These are phyloP conservation scores for Liquidambar formosana DNA, from an alignment of 164 flowering plant species.

Conservation along the genomic window DNA sequence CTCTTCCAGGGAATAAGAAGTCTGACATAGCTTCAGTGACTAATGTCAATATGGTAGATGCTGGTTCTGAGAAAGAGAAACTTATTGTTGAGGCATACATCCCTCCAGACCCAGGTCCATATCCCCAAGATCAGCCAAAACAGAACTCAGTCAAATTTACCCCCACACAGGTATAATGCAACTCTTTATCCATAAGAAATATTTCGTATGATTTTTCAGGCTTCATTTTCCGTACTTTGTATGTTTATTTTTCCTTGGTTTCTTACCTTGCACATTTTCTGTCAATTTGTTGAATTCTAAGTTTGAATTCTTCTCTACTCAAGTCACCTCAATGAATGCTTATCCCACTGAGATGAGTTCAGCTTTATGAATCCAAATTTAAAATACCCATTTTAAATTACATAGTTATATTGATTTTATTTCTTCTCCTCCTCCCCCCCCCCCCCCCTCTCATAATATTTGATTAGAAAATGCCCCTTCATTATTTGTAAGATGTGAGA, in stretches of 20 bases:
- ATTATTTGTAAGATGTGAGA: too few relatives aligned
- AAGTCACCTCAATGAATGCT: background rate
- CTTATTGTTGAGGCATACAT: slow-evolving; percentile 84
- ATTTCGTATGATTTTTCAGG: background rate
- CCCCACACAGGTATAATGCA: slow-evolving; percentile 70
- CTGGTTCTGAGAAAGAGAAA: slow-evolving; percentile 40
- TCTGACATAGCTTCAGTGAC: slow-evolving; percentile 25
- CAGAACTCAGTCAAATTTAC: slow-evolving; percentile 93
- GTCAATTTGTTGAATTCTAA: background rate
- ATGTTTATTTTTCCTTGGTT: background rate
- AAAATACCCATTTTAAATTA: background rate
- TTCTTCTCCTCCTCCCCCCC: background rate
- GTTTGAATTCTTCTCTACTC: background rate
- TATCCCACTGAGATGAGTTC: background rate
- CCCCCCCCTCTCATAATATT: too few relatives aligned
- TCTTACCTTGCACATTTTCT: background rate
- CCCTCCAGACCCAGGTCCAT: slow-evolving; percentile 97
- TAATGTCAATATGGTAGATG: slow-evolving; percentile 40
- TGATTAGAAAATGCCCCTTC: too few relatives aligned
- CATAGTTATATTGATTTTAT: background rate
- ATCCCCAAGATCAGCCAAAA: slow-evolving; percentile 98
- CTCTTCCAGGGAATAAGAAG: slow-evolving; percentile 65
- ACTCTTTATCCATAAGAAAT: background rate
- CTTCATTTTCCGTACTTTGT: background rate
- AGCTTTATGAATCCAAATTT: too few relatives aligned